Base-by-base conservation (phyloP, 768 basidiomycete species). In the Phlebiopsis gigantea region DNA sequence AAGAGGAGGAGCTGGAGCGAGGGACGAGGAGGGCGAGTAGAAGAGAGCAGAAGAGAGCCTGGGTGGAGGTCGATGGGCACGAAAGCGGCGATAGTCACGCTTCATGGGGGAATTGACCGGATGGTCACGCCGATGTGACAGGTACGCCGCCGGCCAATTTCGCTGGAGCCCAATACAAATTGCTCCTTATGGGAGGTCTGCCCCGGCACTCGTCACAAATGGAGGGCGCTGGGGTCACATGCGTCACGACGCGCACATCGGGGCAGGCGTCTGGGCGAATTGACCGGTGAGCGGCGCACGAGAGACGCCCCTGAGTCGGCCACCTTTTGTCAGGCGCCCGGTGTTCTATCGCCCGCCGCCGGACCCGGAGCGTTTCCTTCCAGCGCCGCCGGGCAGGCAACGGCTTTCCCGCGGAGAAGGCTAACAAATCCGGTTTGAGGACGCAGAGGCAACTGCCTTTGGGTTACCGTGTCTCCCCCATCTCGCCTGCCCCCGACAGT, bases 21-120 rank as follows among this genome's bases (percentile, higher is more conserved):
- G 49, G 53, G 43, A 44, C 19, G 44, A 46, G 15, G 43, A 30
- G 57, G 28, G 50, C 21, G 49, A n/a, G 34, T n/a, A 44, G 44
- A 48, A 19, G 46, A 34, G 39, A 42, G 57, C 29, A 34, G 29
- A 43, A 50, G 51, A 48, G 15, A 29, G 47, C n/a, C 29, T 48
- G 47, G 25, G 47, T 48, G 12, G 34, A 12, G 34, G 34, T 12
- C 34, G 55, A 21, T 46, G 50, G 41, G 29, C 31, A 39, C 39
- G 42, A 53, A 49, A 52, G 50, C 49, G 50, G 57, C 57, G 57
- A 46, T 52, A 47, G 49, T 43, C 49, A 42, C 25, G 41, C 57
- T 46, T 41, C 49, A 57, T 21, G 43, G 48, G 39, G 42, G 41
- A 53, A 58, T 58, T 53, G 43, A 42, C 57, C 57, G 57, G 57